Evolutionary conservation across 2,329 filamentous ascomycete genomes (phyloP).

Genomic region (Uncinocarpus reesii): DNA sequence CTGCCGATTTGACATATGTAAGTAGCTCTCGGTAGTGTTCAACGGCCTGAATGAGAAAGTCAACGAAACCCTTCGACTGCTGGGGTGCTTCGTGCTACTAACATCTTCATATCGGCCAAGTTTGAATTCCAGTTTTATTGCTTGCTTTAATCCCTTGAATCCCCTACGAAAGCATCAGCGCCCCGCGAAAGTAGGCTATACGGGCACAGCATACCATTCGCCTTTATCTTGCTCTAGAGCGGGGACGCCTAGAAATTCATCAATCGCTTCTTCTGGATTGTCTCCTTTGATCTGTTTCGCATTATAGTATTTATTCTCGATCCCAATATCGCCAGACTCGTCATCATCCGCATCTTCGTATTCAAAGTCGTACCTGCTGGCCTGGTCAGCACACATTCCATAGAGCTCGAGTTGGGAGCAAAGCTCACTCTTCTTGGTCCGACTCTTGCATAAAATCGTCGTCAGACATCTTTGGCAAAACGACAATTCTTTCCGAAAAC

Average conservation of each 20-base stretch:
- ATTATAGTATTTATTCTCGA: slow-evolving; percentile 99
- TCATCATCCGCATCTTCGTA: slow-evolving; percentile 92
- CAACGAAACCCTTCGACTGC: not conserved
- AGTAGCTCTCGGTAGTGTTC: slow-evolving; percentile 90
- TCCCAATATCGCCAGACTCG: slow-evolving; percentile 77
- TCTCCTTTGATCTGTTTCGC: slow-evolving; percentile 90
- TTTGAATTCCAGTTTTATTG: slow-evolving; percentile 87
- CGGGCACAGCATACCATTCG: slow-evolving; percentile 56
- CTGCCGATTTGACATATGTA: slow-evolving; percentile 92
- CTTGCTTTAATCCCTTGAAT: slow-evolving; percentile 95
- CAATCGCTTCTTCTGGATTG: slow-evolving; percentile 78
- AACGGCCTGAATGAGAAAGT: slow-evolving; percentile 55
- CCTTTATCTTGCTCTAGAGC: slow-evolving; percentile 79
- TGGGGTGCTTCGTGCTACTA: slow-evolving; percentile 9
- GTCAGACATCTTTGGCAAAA: slow-evolving; percentile 54
- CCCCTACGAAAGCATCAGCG: slow-evolving; percentile 42
- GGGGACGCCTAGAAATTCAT: slow-evolving; percentile 84
- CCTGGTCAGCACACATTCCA: not conserved
- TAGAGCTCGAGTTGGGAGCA: slow-evolving; percentile 2
- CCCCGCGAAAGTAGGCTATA: not conserved
- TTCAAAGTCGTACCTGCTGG: slow-evolving; percentile 75
- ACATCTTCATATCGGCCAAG: slow-evolving; percentile 81
- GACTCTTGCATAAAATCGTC: slow-evolving; percentile 92
- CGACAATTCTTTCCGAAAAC: not conserved
- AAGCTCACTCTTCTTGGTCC: slow-evolving; percentile 65